phyloP scores from a whole-genome alignment of 2,329 filamentous ascomycete genomes.

The Karstenula rhodostoma region DNA sequence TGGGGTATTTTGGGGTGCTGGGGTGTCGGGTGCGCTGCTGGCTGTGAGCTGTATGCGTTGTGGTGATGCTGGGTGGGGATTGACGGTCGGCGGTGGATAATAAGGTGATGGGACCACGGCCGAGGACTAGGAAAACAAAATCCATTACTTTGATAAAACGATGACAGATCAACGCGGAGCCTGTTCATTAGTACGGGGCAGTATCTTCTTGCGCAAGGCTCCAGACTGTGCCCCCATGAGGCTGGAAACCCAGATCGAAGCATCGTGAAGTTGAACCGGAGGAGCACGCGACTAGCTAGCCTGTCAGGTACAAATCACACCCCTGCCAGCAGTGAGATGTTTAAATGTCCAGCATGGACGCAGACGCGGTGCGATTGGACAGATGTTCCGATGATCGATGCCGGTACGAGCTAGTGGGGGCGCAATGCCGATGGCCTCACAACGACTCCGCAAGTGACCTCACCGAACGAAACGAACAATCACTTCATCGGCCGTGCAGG shows the following conservation, averaged over 20 bases:
- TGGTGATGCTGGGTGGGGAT: constrained; percentile 1
- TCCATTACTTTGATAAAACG: too few relatives aligned
- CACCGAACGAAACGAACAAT: neutral
- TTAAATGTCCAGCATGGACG: constrained; percentile 4
- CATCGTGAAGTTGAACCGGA: neutral
- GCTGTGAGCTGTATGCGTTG: neutral
- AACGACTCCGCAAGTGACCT: neutral
- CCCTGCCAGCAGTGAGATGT: neutral
- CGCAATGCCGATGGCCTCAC: constrained; percentile 8
- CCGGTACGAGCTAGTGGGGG: constrained; percentile 3
- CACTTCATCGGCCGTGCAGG: too few relatives aligned
- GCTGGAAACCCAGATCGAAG: neutral
- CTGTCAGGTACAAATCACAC: constrained; percentile 8
- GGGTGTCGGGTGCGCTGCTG: neutral
- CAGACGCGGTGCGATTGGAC: neutral
- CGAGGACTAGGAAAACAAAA: neutral
- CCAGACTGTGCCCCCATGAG: neutral
- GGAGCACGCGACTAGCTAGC: constrained; percentile 6
- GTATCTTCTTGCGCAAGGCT: neutral
- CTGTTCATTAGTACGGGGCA: too few relatives aligned
- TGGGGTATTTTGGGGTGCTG: constrained; percentile 6
- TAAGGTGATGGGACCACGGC: neutral
- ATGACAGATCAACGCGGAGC: too few relatives aligned
- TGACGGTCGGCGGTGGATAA: neutral
- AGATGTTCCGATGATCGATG: neutral